Conservation (phyloP, 1,284 basidiomycete species). For the Ganoderma resinaceum region DNA sequence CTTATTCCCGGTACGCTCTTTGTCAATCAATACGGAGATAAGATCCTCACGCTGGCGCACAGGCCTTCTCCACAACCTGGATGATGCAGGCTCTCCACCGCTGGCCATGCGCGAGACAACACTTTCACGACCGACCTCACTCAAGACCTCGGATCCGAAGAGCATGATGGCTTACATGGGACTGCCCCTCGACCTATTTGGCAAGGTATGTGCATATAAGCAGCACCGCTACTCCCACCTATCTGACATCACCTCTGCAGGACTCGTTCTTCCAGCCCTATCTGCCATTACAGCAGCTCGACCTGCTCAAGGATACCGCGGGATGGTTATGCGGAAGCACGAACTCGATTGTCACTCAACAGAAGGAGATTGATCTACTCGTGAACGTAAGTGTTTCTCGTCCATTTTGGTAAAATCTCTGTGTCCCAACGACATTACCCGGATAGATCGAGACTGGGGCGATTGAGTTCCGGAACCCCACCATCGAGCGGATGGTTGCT, state of each 20-base stretch:
- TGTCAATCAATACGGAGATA: neutral
- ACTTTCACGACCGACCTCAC: constrained; percentile 76
- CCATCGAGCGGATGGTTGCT: constrained; percentile 77
- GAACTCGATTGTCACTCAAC: constrained; percentile 95
- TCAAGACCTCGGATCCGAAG: constrained; percentile 90
- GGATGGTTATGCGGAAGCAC: constrained; percentile 95
- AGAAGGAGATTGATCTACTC: constrained; percentile 90
- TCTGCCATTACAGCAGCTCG: constrained; percentile 94
- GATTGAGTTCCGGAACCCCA: constrained; percentile 87
- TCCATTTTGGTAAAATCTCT: neutral
- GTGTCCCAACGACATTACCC: neutral
- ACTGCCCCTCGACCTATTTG: constrained; percentile 88
- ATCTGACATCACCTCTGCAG: constrained; percentile 43
- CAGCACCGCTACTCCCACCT: no score
- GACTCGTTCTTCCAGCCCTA: constrained; percentile 99
- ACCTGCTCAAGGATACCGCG: constrained; percentile 81
- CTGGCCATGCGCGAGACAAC: constrained; percentile 76
- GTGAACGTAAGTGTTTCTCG: constrained; percentile 73
- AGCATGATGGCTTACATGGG: constrained; percentile 94
- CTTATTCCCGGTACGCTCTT: constrained; percentile 70
- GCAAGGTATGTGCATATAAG: constrained; percentile 57
- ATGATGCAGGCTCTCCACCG: constrained; percentile 92
- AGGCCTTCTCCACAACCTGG: constrained; percentile 87
- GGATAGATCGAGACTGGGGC: constrained; percentile 81
- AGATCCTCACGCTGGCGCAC: neutral